These are phyloP conservation scores for Hypoxylon sp. DNA, from an alignment of 2,329 filamentous ascomycete genomes.

Conservation along the genomic window DNA sequence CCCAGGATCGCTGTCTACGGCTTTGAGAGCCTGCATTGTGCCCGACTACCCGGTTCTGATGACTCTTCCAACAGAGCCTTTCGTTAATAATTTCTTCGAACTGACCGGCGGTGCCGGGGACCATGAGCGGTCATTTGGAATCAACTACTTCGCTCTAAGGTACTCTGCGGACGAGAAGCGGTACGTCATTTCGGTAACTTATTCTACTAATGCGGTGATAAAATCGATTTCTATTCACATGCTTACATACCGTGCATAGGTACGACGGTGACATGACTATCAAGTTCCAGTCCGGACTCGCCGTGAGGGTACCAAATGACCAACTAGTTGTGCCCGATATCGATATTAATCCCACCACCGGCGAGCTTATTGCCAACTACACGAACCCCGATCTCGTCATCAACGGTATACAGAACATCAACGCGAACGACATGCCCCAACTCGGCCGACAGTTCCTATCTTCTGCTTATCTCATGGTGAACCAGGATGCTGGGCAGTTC, in stretches of 20 bases:
- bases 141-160: slow-evolving; percentile 42
- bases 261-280: slow-evolving; percentile 31
- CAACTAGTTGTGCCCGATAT: slow-evolving; percentile 53
- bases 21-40: slow-evolving; percentile 44
- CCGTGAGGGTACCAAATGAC: slow-evolving; percentile 51
- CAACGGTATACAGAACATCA: slow-evolving; percentile 46
- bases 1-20: slow-evolving; percentile 3
- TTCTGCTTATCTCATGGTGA: slow-evolving; percentile 52
- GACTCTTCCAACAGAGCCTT: slow-evolving; percentile 46
- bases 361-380: slow-evolving; percentile 32
- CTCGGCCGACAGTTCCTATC: slow-evolving; percentile 51
- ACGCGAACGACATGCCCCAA: slow-evolving; percentile 45
- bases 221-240: slow-evolving; percentile 3
- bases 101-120: slow-evolving; percentile 39
- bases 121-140: slow-evolving; percentile 12
- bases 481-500: slow-evolving; percentile 50
- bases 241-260: background rate
- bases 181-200: background rate
- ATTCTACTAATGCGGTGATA: background rate
- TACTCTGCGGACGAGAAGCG: slow-evolving; percentile 26
- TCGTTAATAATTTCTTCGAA: slow-evolving; percentile 35
- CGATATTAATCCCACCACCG: slow-evolving; percentile 37
- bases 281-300: slow-evolving; percentile 38
- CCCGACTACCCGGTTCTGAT: slow-evolving; percentile 45
- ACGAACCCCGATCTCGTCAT: slow-evolving; percentile 47